Conservation (phyloP, 306 rosid species). For the Medicago truncatula region DNA sequence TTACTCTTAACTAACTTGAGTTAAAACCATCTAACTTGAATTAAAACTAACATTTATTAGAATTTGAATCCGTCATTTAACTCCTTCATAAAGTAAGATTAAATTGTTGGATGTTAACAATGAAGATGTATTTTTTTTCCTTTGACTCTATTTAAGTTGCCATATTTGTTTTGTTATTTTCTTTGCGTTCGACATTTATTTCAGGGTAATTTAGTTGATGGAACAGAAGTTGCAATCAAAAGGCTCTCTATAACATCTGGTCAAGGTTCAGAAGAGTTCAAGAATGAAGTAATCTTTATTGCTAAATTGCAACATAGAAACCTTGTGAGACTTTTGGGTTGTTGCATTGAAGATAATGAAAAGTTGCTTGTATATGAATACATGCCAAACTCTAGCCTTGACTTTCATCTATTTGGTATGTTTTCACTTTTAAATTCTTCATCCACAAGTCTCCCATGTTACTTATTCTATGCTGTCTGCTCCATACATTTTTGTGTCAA, state of each 20-base stretch:
- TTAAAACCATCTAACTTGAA: too few relatives aligned
- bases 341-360: slow-evolving; percentile 59
- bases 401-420: slow-evolving; percentile 57
- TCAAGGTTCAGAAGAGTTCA: slow-evolving; percentile 68
- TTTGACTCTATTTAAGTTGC: background rate
- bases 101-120: too few relatives aligned
- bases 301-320: slow-evolving; percentile 70
- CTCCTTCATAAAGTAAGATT: background rate
- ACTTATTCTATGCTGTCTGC: background rate
- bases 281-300: slow-evolving; percentile 64
- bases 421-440: background rate
- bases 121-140: background rate
- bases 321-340: slow-evolving; percentile 72
- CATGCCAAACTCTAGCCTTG: slow-evolving; percentile 64
- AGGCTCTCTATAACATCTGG: slow-evolving; percentile 62
- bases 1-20: too few relatives aligned
- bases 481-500: background rate
- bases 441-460: background rate
- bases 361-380: slow-evolving; percentile 67
- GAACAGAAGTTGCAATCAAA: slow-evolving; percentile 64
- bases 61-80: too few relatives aligned
- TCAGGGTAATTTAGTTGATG: slow-evolving; percentile 64
- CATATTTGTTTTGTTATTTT: background rate
- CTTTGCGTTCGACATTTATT: slow-evolving; percentile 10
- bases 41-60: too few relatives aligned